Conservation (phyloP, 768 basidiomycete genomes). For the Pleurotus pulmonarius region DNA sequence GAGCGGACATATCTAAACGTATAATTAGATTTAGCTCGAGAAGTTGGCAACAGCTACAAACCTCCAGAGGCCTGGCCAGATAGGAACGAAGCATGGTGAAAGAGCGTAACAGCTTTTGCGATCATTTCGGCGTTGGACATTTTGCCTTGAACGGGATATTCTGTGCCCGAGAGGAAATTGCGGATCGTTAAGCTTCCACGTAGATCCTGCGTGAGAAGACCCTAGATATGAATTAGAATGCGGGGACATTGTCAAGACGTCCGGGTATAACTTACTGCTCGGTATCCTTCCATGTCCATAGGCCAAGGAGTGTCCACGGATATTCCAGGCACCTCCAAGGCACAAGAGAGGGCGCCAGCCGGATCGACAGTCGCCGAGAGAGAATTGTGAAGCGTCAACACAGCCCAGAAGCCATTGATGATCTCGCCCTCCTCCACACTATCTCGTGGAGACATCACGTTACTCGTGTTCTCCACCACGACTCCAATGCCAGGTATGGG, state of each 20-base stretch:
- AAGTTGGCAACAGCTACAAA: constrained; percentile 18
- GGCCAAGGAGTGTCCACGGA: constrained; percentile 56
- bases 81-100: constrained; percentile 54
- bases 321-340: constrained; percentile 46
- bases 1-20: constrained; percentile 32
- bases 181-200: constrained; percentile 45
- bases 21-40: constrained; percentile 4
- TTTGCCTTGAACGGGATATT: constrained; percentile 26
- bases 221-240: constrained; percentile 24
- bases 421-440: constrained; percentile 61
- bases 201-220: constrained; percentile 38
- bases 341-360: constrained; percentile 49
- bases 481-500: constrained; percentile 27
- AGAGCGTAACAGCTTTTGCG: constrained; percentile 54
- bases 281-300: constrained; percentile 34
- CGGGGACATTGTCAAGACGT: constrained; percentile 1
- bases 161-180: constrained; percentile 39
- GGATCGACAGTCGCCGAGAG: constrained; percentile 51
- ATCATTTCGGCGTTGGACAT: constrained; percentile 37
- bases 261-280: constrained; percentile 25
- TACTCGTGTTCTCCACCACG: constrained; percentile 34
- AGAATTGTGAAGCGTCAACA: constrained; percentile 54
- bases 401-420: constrained; percentile 66
- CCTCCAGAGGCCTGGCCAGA: constrained; percentile 43
- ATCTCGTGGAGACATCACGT: constrained; percentile 37